Conservation (phyloP, 805 yeast species). For the Nakazawaea laoshanensis region DNA sequence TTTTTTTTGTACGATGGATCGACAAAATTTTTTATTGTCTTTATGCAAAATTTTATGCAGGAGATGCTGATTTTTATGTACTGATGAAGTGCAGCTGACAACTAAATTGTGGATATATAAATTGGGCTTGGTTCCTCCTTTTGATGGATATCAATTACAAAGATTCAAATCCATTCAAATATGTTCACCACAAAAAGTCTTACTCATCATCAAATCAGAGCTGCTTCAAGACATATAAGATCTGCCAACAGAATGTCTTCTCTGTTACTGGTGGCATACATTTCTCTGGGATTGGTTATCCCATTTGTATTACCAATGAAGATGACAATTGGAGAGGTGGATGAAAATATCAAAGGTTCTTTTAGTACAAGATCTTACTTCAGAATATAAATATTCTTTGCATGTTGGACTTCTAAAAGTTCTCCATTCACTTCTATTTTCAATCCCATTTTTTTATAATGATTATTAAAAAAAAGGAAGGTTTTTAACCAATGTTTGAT, state of each 20-base stretch:
- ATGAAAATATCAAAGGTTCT: conserved; percentile 10
- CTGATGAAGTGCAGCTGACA: too few species aligned
- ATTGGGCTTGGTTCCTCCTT: too few species aligned
- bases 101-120: too few species aligned
- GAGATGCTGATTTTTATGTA: too few species aligned
- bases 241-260: conserved; percentile 3
- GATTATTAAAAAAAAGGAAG: not conserved
- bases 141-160: too few species aligned
- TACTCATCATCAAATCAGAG: not conserved
- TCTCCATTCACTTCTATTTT: not conserved
- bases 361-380: conserved; percentile 10
- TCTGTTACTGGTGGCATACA: conserved; percentile 20
- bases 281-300: conserved; percentile 23
- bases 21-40: too few species aligned
- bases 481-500: too few species aligned
- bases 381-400: conserved; percentile 10
- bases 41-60: too few species aligned
- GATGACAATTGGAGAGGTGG: conserved; percentile 15
- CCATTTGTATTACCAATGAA: conserved; percentile 26
- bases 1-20: too few species aligned
- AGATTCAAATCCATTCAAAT: too few species aligned
- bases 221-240: too few species aligned
- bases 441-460: not conserved
- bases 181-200: conserved; percentile 2
- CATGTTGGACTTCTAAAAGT: too few species aligned